These are phyloP conservation scores for Chenopodium quinoa DNA, from an alignment of 148 eudicot species.

Conservation along the genomic window DNA sequence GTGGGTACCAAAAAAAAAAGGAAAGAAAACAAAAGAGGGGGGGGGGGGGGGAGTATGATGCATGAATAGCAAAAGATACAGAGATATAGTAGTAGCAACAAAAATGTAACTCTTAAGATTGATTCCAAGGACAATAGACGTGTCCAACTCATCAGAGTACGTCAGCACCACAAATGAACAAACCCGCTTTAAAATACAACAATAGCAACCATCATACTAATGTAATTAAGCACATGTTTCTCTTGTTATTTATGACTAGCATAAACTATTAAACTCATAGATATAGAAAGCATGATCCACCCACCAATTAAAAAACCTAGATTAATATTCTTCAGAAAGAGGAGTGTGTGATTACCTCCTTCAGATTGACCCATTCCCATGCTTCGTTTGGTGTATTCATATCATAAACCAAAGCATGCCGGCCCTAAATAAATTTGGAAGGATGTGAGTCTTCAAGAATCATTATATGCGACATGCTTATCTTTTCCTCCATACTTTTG, in stretches of 20 bases:
- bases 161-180: too few species aligned
- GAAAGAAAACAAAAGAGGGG: too few species aligned
- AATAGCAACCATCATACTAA: neutral
- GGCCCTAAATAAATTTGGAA: constrained; percentile 38
- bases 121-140: too few species aligned
- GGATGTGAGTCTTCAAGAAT: constrained; percentile 13
- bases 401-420: constrained; percentile 59
- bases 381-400: constrained; percentile 47
- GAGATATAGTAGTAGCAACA: neutral
- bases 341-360: constrained; percentile 40
- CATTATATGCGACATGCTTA: neutral
- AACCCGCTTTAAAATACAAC: too few species aligned
- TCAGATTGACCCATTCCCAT: constrained; percentile 71
- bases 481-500: neutral
- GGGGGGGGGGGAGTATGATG: too few species aligned
- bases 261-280: neutral
- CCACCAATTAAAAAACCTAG: neutral
- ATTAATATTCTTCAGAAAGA: neutral
- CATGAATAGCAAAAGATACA: neutral
- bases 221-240: neutral
- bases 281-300: neutral
- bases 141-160: too few species aligned
- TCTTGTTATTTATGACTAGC: neutral
- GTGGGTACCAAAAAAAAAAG: too few species aligned
- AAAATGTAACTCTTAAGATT: too few species aligned